Base-by-base conservation (phyloP, 352 stramenopile species). In the Phytophthora parvispora region DNA sequence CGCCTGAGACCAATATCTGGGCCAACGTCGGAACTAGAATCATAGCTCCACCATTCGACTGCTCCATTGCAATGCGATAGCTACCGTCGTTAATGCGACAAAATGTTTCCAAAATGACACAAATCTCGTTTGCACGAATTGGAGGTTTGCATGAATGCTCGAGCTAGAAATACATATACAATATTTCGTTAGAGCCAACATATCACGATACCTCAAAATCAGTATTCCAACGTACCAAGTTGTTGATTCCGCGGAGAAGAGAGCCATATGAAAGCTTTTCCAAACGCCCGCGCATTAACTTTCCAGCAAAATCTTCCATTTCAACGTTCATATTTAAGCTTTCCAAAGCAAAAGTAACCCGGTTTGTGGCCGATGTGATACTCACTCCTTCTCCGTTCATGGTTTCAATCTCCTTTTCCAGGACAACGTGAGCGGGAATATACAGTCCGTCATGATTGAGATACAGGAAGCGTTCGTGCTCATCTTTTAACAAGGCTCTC, bases 281-380 rank as follows among this genome's bases (percentile, higher is more conserved):
- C 10, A 93, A 73, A 6, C 77, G 78, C 8, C 57, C 63, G 34
- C 87, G 75, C 28, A 89, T 75, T 7, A 56, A 32, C 38, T 84
- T 88, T 1, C 72, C 72, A 1, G 66, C 47, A 56, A 95, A 94
- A 63, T 95, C 83, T 32, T 80, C 70, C 12, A 77, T 74, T 52
- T 89, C 73, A 28, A 93, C 78, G 55, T 90, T 93, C 65, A 89
- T 84, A 58, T 85, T 91, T 61, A 94, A 77, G 48, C 83, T 92
- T 20, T 95, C 86, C 15, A 95, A 67, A 2, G 83, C 74, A 66
- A 95, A 94, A 20, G 88, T 73, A 27, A 91, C 66, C 55, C 81
- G 86, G 45, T 93, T 89, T 20, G 77, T 88, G 2, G 69, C 67
- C 3, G 78, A 81, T n/a, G 73, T 73, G 22, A 77, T 74, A 42